These are phyloP conservation scores for Nannochloris sp. DNA, from an alignment of 139 green algal species.

Conservation along the genomic window DNA sequence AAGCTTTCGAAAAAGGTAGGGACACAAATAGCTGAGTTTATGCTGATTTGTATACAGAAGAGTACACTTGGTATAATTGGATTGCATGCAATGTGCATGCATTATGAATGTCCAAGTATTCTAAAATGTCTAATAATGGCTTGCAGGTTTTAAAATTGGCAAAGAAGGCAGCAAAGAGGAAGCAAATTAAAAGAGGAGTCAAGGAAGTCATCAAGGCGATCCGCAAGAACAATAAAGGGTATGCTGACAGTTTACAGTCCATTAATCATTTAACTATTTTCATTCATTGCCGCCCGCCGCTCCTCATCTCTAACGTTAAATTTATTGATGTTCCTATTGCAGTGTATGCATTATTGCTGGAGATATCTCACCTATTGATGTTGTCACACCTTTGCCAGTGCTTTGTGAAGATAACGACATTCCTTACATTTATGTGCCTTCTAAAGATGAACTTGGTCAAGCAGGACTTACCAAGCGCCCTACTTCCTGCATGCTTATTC, in stretches of 20 bases:
- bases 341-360: conserved; percentile 91
- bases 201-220: conserved; percentile 99
- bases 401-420: conserved; percentile 92
- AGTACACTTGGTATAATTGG: no score
- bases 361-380: conserved; percentile 97
- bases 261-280: not conserved
- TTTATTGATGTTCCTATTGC: conserved; percentile 8
- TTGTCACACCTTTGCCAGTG: conserved; percentile 93
- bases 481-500: conserved; percentile 95
- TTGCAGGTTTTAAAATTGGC: conserved; percentile 71
- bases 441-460: conserved; percentile 89
- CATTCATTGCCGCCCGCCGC: not conserved
- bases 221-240: conserved; percentile 89
- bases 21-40: not conserved
- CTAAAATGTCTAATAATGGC: conserved; percentile 18
- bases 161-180: conserved; percentile 91
- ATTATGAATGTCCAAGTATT: not conserved
- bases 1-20: conserved; percentile 86
- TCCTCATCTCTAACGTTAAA: not conserved
- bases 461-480: conserved; percentile 94
- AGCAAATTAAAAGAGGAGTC: conserved; percentile 92
- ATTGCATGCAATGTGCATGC: no score
- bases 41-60: no score
- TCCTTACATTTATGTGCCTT: conserved; percentile 95
- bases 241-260: conserved; percentile 20